These are phyloP conservation scores for Biscogniauxia marginata DNA, from an alignment of 2,329 filamentous ascomycete species.

Conservation along the genomic window DNA sequence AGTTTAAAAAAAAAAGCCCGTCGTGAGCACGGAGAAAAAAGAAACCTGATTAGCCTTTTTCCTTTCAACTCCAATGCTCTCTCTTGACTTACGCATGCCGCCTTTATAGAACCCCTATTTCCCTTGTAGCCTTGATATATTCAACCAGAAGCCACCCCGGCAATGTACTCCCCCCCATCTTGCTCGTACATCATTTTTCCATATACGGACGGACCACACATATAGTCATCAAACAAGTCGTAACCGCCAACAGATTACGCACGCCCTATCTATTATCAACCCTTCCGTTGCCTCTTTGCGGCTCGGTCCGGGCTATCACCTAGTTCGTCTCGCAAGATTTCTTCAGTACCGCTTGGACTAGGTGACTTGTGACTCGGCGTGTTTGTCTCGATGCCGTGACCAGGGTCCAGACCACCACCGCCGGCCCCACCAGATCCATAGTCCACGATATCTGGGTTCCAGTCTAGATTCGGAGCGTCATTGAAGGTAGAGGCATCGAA, in stretches of 20 bases:
- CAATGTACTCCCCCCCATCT: neutral
- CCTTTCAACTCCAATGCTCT: neutral
- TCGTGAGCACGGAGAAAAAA: neutral
- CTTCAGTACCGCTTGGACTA: slow-evolving; percentile 50
- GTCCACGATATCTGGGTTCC: slow-evolving; percentile 24
- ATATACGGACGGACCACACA: neutral
- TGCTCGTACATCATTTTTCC: neutral
- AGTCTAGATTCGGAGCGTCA: slow-evolving; percentile 23
- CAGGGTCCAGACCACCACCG: slow-evolving; percentile 12
- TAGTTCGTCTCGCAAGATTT: slow-evolving; percentile 46
- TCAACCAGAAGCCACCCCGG: neutral
- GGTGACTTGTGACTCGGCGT: slow-evolving; percentile 39
- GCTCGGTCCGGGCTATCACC: slow-evolving; percentile 32
- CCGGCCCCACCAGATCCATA: slow-evolving; percentile 14
- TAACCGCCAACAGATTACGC: neutral
- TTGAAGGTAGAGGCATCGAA: slow-evolving; percentile 37
- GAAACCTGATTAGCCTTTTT: neutral
- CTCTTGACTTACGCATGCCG: neutral
- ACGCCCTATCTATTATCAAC: slow-evolving; percentile 13
- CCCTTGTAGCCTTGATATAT: neutral
- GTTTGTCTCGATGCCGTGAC: slow-evolving; percentile 29
- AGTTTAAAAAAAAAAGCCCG: neutral
- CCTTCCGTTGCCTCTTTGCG: slow-evolving; percentile 33
- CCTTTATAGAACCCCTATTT: neutral
- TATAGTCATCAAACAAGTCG: neutral